Evolutionary conservation across 176 grass and related monocot genomes (phyloP), one percentile per base, ranked within the genome.

Genomic region (Poa annua): DNA sequence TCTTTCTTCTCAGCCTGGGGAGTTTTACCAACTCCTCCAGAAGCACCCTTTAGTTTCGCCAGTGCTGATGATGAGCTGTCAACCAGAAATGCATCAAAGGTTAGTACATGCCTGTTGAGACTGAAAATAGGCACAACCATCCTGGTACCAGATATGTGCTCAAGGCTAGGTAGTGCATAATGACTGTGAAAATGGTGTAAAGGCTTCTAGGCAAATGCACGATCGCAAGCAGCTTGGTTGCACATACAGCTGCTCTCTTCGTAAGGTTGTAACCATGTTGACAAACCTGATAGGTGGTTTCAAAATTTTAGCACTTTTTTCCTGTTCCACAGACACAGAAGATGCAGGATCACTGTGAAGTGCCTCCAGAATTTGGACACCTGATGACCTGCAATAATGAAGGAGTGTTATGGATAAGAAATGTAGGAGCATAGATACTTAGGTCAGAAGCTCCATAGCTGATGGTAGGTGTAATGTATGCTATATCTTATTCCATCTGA

Each of bases 271-370:
- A 87, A 80, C 66, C 78, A 22, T 57, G 26, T 57, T 85, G 53
- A 86, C 83, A 90, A 90, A 97, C 93, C 97, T 99, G 68, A 80
- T 55, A 8, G 67, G 82, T 20, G 85, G 84, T 94, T 93, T 93
- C 86, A 87, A 86, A 82, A 69, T 78, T 88, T 94, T 99, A 81
- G 91, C 35, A 89, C 71, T 92, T 87, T 88, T 99, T 90, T 99
- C 97, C 83, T 92, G 91, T 81, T 96, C 93, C 85, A 94, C 76
- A 67, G 93, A 93, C 49, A 94, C 77, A 85, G 97, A 91, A 77
- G 96, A 93, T 67, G 97, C 97, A 86, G 97, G 97, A 83, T 99
- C 97, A 62, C 89, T 86, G 81, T 96, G 97, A 90, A 99, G 97
- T 85, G 97, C 96, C 83, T 99, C 96, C 51, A 99, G 93, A 88